Conservation (phyloP, 2,329 filamentous ascomycete species). For the Fusarium guadeloupense region DNA sequence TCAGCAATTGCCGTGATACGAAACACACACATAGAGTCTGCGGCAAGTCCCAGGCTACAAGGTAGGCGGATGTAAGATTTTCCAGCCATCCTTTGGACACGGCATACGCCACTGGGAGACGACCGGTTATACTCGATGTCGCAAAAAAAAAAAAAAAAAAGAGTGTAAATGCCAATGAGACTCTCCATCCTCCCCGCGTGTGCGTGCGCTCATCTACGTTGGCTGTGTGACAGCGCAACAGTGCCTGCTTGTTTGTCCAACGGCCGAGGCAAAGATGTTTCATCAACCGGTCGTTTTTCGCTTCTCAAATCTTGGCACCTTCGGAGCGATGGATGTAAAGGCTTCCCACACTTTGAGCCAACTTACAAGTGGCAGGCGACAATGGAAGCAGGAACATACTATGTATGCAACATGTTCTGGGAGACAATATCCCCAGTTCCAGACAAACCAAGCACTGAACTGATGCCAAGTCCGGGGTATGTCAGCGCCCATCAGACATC, state of each 20-base stretch:
- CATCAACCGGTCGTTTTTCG: constrained; percentile 30
- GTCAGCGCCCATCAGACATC: constrained; percentile 6
- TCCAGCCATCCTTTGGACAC: not conserved
- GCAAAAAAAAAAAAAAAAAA: constrained; percentile 2
- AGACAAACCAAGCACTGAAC: constrained; percentile 2
- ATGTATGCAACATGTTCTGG: too few species aligned
- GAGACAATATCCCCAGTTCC: constrained; percentile 3
- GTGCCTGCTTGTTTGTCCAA: constrained; percentile 14
- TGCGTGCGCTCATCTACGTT: constrained; percentile 7
- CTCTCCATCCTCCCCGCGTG: not conserved
- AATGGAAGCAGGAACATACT: not conserved
- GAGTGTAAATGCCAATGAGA: not conserved
- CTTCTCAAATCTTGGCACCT: constrained; percentile 35
- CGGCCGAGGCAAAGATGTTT: constrained; percentile 28
- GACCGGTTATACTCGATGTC: constrained; percentile 22
- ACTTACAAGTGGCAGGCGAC: not conserved
- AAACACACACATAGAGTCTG: constrained; percentile 3
- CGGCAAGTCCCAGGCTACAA: not conserved
- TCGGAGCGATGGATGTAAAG: constrained; percentile 32
- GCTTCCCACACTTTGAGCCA: constrained; percentile 1
- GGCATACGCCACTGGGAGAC: constrained; percentile 13
- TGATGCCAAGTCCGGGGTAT: constrained; percentile 38
- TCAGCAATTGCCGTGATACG: constrained; percentile 4
- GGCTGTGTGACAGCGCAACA: constrained; percentile 6
- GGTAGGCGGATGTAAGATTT: not conserved